Base-by-base conservation (phyloP, 345 rosid genomes). In the Eucalyptus microcorys region DNA sequence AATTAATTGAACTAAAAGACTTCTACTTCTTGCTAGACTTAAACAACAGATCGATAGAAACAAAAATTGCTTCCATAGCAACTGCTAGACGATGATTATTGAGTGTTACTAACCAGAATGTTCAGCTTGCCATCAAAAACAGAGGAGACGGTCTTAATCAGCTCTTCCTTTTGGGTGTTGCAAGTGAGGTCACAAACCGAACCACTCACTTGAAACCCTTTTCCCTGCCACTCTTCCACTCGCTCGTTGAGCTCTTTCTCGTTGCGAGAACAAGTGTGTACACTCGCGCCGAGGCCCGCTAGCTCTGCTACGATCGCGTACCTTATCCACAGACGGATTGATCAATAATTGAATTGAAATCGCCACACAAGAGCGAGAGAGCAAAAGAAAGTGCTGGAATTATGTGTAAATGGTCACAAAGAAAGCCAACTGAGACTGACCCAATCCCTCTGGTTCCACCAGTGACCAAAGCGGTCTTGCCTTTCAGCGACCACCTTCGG, bases 401-500 rank as follows among this genome's bases (percentile, higher is more conserved):
- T 21, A 40, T 76, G 24, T 21, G 43, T 37, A 34, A 71, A 76
- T 21, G 83, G 27, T 76, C 27, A 37, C 83, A 11, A 14, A 40
- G 83, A 76, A 10, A 19, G 22, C 10, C 15, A 76, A 40, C 83
- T 4, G 71, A 53, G 87, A 83, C 90, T 40, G 47, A 95, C 97
- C 96, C 96, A 37, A 95, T 94, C 90, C 97, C 97, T 85, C 93
- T 90, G 89, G 96, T 94, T 61, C 96, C 97, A 49, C 96, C 96
- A 10, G 95, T 94, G 88, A 95, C 96, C 26, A 95, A 92, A 49
- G 97, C 96, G 5, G 94, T 95, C 92, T 87, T 89, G 83, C 95
- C 96, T 40, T 87, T 88, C 68, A 96, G 97, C 81, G 93, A 95
- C 99, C 99, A 97, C 92, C 97, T 94, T 24, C 91, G 87, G 71